phyloP scores from a whole-genome alignment of 129 eudicot genomes.

The Sambucus nigra region DNA sequence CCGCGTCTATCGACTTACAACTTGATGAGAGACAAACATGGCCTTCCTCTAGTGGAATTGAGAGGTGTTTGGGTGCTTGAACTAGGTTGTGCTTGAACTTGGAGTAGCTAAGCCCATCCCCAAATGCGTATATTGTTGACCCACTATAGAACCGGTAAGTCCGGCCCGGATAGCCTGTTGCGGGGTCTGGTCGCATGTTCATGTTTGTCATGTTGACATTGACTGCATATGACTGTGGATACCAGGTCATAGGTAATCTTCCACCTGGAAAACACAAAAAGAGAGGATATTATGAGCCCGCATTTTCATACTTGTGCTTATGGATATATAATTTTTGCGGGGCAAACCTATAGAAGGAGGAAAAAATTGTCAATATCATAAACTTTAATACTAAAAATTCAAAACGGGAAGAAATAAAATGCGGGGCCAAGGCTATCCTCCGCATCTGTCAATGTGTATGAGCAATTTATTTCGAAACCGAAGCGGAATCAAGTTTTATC shows the following conservation, averaged over 20 bases:
- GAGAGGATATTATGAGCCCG: too few species aligned
- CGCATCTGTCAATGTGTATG: too few species aligned
- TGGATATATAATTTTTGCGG: too few species aligned
- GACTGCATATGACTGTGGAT: conserved; percentile 66
- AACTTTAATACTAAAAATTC: too few species aligned
- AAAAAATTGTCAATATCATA: too few species aligned
- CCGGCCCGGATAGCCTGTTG: conserved; percentile 90
- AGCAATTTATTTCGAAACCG: too few species aligned
- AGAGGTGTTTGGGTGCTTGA: conserved; percentile 51
- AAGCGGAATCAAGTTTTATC: too few species aligned
- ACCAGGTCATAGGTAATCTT: conserved; percentile 97
- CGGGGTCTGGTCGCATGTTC: conserved; percentile 92
- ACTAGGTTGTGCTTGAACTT: conserved; percentile 52
- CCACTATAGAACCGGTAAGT: conserved; percentile 89
- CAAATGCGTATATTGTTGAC: conserved; percentile 57
- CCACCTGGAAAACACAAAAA: conserved; percentile 76
- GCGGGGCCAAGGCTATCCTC: too few species aligned
- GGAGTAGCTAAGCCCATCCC: conserved; percentile 73
- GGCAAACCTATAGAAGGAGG: too few species aligned
- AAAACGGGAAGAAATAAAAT: too few species aligned
- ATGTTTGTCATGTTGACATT: conserved; percentile 87
- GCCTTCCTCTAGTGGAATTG: conserved; percentile 53
- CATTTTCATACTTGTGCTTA: too few species aligned
- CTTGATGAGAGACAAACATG: conserved; percentile 48
- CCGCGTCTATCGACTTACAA: conserved; percentile 61